Conservation (phyloP, 345 rosid species). For the Rhodamnia rubescens region DNA sequence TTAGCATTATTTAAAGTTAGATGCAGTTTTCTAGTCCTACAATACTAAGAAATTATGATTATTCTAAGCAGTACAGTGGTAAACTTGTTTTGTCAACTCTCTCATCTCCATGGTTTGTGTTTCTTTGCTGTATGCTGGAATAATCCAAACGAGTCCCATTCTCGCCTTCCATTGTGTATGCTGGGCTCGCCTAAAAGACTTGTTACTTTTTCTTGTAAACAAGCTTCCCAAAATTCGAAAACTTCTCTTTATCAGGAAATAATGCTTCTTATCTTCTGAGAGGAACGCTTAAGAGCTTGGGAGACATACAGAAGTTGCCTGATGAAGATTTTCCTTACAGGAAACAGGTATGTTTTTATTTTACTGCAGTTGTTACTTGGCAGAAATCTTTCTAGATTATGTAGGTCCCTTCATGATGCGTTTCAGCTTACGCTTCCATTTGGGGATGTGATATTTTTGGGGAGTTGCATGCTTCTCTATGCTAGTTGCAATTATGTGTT, state of each 20-base stretch:
- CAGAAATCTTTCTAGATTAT: background rate
- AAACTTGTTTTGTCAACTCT: background rate
- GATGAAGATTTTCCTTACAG: conserved; percentile 80
- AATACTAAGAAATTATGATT: background rate
- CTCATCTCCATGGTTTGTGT: background rate
- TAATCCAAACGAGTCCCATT: background rate
- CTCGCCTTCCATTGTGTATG: background rate
- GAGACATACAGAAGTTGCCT: conserved; percentile 70
- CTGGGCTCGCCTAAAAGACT: background rate
- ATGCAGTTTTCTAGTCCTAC: background rate
- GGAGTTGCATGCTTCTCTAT: background rate
- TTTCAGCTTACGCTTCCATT: background rate
- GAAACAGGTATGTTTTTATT: conserved; percentile 51
- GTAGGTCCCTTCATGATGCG: background rate
- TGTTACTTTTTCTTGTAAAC: background rate
- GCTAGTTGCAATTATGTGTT: background rate
- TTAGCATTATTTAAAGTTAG: background rate
- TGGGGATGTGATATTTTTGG: background rate
- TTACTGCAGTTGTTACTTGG: background rate
- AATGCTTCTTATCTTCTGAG: conserved; percentile 70
- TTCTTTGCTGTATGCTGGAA: background rate
- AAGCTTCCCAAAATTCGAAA: background rate
- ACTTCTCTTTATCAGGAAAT: conserved; percentile 28
- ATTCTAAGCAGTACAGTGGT: background rate
- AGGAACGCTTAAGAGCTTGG: conserved; percentile 65